phyloP scores from a whole-genome alignment of 257 asterid species.

The Solanum arcanum region DNA sequence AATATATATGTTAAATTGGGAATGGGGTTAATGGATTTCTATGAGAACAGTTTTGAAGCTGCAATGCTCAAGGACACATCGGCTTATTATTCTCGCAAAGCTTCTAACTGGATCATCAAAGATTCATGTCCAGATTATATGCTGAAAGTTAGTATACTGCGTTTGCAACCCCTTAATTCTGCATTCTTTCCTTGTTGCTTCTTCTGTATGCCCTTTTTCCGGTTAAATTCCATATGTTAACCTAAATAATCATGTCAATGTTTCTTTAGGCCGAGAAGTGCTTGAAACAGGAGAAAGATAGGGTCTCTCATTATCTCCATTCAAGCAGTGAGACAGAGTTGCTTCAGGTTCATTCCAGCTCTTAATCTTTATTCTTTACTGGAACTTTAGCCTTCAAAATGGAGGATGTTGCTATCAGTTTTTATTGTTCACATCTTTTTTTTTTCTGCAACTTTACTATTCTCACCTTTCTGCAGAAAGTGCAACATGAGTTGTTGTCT shows the following conservation, averaged over 20 bases:
- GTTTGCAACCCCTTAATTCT: neutral
- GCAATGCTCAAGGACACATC: slow-evolving; percentile 79
- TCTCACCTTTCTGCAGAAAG: slow-evolving; percentile 37
- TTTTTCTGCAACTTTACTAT: neutral
- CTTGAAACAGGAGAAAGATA: slow-evolving; percentile 72
- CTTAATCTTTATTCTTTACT: neutral
- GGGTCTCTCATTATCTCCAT: slow-evolving; percentile 91
- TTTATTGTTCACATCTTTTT: neutral
- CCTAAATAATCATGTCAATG: neutral
- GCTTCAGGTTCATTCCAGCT: slow-evolving; percentile 72
- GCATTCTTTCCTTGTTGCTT: neutral
- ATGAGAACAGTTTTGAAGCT: slow-evolving; percentile 82
- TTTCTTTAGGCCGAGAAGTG: slow-evolving; percentile 78
- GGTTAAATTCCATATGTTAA: neutral
- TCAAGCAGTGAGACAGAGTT: slow-evolving; percentile 84
- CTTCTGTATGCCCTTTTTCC: neutral
- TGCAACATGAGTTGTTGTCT: slow-evolving; percentile 74
- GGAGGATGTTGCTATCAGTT: neutral
- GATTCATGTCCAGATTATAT: slow-evolving; percentile 98
- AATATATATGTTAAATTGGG: slow-evolving; percentile 97
- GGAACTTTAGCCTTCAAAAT: neutral
- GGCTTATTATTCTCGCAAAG: slow-evolving; percentile 93
- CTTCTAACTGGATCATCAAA: slow-evolving; percentile 93
- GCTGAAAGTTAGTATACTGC: slow-evolving; percentile 48
- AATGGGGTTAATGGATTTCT: slow-evolving; percentile 80